phyloP scores from a whole-genome alignment of 148 eudicot genomes.

The Simmondsia chinensis region DNA sequence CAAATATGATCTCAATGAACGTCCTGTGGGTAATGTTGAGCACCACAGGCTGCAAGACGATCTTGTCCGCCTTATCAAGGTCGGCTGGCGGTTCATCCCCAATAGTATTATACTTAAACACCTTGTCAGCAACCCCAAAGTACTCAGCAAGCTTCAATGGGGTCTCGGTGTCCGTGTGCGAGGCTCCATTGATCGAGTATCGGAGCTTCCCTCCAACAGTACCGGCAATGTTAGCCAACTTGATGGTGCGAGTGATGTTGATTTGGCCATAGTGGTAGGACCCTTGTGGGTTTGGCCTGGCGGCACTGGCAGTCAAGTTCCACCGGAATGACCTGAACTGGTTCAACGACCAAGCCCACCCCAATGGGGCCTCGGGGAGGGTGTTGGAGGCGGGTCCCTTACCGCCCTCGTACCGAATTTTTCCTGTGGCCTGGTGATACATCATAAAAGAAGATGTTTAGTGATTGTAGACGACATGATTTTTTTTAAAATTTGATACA shows the following conservation, averaged over 20 bases:
- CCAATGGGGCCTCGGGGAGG: slow-evolving; percentile 45
- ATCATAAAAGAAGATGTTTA: too few species aligned
- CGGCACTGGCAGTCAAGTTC: slow-evolving; percentile 65
- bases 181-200: slow-evolving; percentile 42
- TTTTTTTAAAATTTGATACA: too few species aligned
- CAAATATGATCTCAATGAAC: slow-evolving; percentile 40
- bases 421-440: slow-evolving; percentile 32
- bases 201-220: slow-evolving; percentile 36
- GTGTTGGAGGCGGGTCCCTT: slow-evolving; percentile 30
- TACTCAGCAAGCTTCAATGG: slow-evolving; percentile 43
- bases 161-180: slow-evolving; percentile 32
- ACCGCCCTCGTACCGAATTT: slow-evolving; percentile 25
- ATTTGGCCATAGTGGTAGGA: slow-evolving; percentile 31
- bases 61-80: slow-evolving; percentile 14
- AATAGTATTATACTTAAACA: slow-evolving; percentile 34
- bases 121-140: slow-evolving; percentile 21
- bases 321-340: slow-evolving; percentile 53
- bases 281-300: slow-evolving; percentile 70
- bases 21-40: slow-evolving; percentile 35
- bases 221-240: slow-evolving; percentile 9
- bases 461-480: too few species aligned
- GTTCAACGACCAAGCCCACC: slow-evolving; percentile 57
- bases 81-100: slow-evolving; percentile 23
- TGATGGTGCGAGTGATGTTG: slow-evolving; percentile 29
- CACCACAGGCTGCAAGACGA: slow-evolving; percentile 28